phyloP scores from a whole-genome alignment of 176 grass and related monocot genomes.

The Rhipidocladum racemiflorum region DNA sequence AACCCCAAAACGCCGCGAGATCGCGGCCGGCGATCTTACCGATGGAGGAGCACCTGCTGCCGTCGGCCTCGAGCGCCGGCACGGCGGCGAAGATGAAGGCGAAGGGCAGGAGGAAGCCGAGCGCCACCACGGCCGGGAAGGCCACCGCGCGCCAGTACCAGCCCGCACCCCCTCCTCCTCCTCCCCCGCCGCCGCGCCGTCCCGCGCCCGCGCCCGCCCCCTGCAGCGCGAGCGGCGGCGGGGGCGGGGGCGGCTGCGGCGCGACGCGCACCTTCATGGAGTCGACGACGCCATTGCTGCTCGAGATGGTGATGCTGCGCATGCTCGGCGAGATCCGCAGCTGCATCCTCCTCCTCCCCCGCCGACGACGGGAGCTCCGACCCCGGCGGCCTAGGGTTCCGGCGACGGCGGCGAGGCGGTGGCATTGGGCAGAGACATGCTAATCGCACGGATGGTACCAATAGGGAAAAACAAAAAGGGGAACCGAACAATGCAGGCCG shows the following conservation, averaged over 20 bases:
- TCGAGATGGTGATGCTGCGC: constrained; percentile 98
- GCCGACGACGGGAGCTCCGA: constrained; percentile 47
- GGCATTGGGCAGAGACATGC: constrained; percentile 64
- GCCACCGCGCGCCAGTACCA: constrained; percentile 57
- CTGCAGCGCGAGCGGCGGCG: constrained; percentile 42
- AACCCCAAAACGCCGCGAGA: constrained; percentile 14
- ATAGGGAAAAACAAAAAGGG: not conserved
- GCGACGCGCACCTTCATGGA: constrained; percentile 96
- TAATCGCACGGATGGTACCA: constrained; percentile 45
- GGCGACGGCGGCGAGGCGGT: constrained; percentile 57
- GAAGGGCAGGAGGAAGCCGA: constrained; percentile 74
- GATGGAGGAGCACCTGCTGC: constrained; percentile 86
- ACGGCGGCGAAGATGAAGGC: constrained; percentile 84
- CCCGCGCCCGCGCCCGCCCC: not conserved
- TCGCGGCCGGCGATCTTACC: constrained; percentile 48
- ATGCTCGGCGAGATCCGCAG: constrained; percentile 99
- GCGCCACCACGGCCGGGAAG: constrained; percentile 53
- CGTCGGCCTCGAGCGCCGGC: constrained; percentile 73
- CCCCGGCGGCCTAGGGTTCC: constrained; percentile 55
- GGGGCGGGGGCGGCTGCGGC: constrained; percentile 60
- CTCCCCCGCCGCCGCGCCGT: constrained; percentile 32
- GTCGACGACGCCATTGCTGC: constrained; percentile 89
- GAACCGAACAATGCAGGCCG: constrained; percentile 29
- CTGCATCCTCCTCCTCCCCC: constrained; percentile 81
- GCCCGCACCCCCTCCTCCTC: not conserved